Conservation (phyloP, 1,284 basidiomycete species). For the Ceratobasidium sp. region DNA sequence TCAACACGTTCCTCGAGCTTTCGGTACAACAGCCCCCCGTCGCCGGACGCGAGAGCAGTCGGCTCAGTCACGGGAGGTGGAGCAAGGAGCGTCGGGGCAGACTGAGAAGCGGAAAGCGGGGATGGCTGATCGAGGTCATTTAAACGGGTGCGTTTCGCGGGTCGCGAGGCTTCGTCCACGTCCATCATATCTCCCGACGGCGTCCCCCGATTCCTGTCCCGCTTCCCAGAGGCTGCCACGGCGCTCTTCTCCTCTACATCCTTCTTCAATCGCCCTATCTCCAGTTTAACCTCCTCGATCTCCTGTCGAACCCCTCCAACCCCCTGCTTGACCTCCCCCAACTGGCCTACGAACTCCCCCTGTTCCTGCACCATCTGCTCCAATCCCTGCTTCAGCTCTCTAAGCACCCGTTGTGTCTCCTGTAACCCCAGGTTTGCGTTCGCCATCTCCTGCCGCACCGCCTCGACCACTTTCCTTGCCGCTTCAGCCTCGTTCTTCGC, state of each 20-base stretch:
- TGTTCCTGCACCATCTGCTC: constrained; percentile 1
- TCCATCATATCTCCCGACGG: constrained; percentile 13
- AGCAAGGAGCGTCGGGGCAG: background rate
- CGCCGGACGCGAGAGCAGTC: background rate
- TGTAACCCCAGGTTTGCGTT: background rate
- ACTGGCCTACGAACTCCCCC: background rate
- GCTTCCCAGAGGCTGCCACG: constrained; percentile 4
- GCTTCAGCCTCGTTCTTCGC: too few species aligned
- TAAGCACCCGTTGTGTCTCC: constrained; percentile 8
- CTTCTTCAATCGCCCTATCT: background rate
- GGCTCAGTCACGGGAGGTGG: background rate
- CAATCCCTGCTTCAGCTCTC: background rate
- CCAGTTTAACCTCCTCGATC: background rate
- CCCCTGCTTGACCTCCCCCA: background rate
- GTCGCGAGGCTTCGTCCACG: constrained; percentile 19
- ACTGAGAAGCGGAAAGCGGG: background rate
- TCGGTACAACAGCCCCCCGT: constrained; percentile 1
- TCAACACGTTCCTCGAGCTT: background rate
- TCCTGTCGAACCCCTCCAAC: background rate
- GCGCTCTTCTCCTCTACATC: background rate
- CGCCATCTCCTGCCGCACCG: constrained; percentile 5
- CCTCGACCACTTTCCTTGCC: constrained; percentile 11
- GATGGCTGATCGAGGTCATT: background rate
- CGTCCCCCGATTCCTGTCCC: constrained; percentile 3
- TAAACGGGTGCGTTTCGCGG: constrained; percentile 11